These are phyloP conservation scores for Neofusicoccum kwambonambiense DNA, from an alignment of 2,329 filamentous ascomycete genomes.

Conservation along the genomic window DNA sequence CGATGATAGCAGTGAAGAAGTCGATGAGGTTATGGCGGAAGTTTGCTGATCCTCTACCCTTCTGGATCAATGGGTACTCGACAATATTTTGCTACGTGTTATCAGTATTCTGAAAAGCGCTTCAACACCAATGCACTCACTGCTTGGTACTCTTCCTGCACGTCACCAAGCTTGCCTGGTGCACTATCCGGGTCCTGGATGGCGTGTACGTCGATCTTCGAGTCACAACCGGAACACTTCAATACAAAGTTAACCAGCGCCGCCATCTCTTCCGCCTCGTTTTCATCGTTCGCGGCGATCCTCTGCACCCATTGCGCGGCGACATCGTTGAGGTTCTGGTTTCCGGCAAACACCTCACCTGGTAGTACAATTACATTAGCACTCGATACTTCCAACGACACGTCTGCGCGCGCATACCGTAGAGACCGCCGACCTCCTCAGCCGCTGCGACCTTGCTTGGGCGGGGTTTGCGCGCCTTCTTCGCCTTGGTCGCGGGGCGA, in stretches of 20 bases:
- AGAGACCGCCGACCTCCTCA: constrained; percentile 56
- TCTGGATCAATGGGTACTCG: constrained; percentile 89
- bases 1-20: constrained; percentile 77
- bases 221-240: constrained; percentile 73
- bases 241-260: constrained; percentile 60
- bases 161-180: constrained; percentile 71
- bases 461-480: constrained; percentile 43
- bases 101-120: constrained; percentile 18
- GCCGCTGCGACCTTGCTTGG: constrained; percentile 53
- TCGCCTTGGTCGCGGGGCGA: constrained; percentile 49
- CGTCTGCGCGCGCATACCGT: constrained; percentile 42
- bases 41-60: constrained; percentile 69
- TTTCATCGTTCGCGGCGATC: constrained; percentile 46
- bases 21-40: constrained; percentile 76
- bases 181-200: constrained; percentile 88
- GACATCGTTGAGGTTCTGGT: constrained; percentile 54
- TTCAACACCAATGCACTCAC: constrained; percentile 45
- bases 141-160: constrained; percentile 85
- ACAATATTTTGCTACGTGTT: constrained; percentile 65
- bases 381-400: neutral
- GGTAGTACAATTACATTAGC: constrained; percentile 17
- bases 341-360: constrained; percentile 61
- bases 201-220: constrained; percentile 76
- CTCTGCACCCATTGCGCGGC: constrained; percentile 57
- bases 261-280: constrained; percentile 49